Evolutionary conservation across 202 grass and related monocot genomes (phyloP).

Genomic region (Panicum hallii): DNA sequence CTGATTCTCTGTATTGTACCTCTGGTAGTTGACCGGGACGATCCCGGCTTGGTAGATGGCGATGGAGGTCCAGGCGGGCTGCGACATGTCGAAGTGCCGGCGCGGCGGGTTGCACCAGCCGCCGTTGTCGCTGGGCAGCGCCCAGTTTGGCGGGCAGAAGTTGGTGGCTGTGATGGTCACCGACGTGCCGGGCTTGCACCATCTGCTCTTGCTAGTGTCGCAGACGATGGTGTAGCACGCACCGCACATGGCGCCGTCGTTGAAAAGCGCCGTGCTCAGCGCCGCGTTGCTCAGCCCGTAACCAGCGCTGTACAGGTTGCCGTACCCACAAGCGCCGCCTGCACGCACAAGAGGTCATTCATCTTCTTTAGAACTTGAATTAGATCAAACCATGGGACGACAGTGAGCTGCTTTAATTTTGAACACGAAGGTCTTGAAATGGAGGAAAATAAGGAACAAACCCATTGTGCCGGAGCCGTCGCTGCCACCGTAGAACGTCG

Average conservation of each 20-base stretch:
- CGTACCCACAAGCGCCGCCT: constrained; percentile 85
- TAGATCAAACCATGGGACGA: background rate
- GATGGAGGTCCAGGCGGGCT: constrained; percentile 60
- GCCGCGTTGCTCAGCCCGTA: constrained; percentile 60
- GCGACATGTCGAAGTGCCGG: constrained; percentile 68
- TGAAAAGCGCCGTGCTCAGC: constrained; percentile 64
- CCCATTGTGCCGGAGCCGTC: constrained; percentile 81
- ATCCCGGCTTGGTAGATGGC: constrained; percentile 68
- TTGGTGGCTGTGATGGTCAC: constrained; percentile 46
- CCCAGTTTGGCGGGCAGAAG: constrained; percentile 51
- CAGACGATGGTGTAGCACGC: constrained; percentile 47
- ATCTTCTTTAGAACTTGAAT: background rate
- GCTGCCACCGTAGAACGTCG: constrained; percentile 75
- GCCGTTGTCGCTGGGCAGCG: constrained; percentile 47
- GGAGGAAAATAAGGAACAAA: background rate
- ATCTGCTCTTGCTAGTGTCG: constrained; percentile 12
- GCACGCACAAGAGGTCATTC: background rate
- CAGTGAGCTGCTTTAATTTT: too few relatives aligned
- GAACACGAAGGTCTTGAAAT: background rate
- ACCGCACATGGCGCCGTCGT: constrained; percentile 61
- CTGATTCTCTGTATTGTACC: background rate
- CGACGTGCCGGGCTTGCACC: constrained; percentile 34
- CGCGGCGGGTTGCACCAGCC: constrained; percentile 67
- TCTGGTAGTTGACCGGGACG: constrained; percentile 59
- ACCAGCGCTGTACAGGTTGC: constrained; percentile 60